Evolutionary conservation across 352 stramenopile species (phyloP).

Genomic region (Phytophthora litchii): DNA sequence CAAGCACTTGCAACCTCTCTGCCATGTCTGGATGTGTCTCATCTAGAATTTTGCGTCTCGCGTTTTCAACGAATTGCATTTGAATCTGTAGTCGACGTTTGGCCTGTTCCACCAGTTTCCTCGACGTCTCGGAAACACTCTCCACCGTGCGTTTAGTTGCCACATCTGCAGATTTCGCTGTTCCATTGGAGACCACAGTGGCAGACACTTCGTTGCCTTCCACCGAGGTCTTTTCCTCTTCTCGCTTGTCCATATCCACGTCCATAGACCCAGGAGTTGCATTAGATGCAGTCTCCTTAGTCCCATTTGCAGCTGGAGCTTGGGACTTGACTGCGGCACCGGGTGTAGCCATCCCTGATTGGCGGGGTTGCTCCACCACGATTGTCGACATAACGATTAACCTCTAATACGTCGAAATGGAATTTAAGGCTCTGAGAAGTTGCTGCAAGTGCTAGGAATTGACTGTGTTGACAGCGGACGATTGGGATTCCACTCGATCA

Average conservation of each 20-base stretch:
- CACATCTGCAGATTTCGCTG: slow-evolving; percentile 8
- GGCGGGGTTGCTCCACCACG: slow-evolving; percentile 28
- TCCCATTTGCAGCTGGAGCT: slow-evolving; percentile 10
- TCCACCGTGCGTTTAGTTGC: slow-evolving; percentile 16
- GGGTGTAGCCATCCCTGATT: slow-evolving; percentile 37
- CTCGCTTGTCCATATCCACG: slow-evolving; percentile 19
- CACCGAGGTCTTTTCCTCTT: slow-evolving; percentile 4
- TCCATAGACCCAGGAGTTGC: slow-evolving; percentile 20
- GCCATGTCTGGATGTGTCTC: slow-evolving; percentile 76
- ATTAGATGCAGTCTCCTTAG: slow-evolving; percentile 10
- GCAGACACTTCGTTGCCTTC: neutral
- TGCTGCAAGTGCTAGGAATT: slow-evolving; percentile 4
- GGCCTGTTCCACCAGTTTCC: slow-evolving; percentile 38
- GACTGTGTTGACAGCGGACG: slow-evolving; percentile 11
- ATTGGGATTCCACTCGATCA: slow-evolving; percentile 16
- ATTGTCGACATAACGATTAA: slow-evolving; percentile 36
- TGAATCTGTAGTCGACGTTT: slow-evolving; percentile 63
- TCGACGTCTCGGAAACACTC: slow-evolving; percentile 33
- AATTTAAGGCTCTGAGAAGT: neutral
- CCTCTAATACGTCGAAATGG: neutral
- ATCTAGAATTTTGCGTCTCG: slow-evolving; percentile 59
- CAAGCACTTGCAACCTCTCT: slow-evolving; percentile 46
- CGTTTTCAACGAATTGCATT: slow-evolving; percentile 74
- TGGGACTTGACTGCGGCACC: slow-evolving; percentile 16
- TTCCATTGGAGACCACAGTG: slow-evolving; percentile 20